These are phyloP conservation scores for Spinellus fusiger DNA, from an alignment of 192 early-diverging fungal species.

Conservation along the genomic window DNA sequence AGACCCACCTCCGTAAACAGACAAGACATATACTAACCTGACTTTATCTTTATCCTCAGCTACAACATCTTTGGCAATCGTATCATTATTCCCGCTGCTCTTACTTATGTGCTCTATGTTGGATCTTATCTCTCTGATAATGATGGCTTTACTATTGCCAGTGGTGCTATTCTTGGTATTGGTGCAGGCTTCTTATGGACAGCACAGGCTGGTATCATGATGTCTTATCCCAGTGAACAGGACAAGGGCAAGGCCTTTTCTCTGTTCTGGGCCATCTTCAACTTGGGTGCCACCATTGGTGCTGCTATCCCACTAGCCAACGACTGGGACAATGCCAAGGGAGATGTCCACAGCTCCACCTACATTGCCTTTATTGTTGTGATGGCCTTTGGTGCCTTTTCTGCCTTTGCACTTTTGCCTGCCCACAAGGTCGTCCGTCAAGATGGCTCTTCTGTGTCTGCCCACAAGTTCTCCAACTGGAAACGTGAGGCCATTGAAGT, in stretches of 20 bases:
- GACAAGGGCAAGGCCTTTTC: slow-evolving; percentile 80
- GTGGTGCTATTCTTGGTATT: slow-evolving; percentile 75
- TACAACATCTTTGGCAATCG: slow-evolving; percentile 74
- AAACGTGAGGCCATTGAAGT: slow-evolving; percentile 46
- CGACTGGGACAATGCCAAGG: slow-evolving; percentile 50
- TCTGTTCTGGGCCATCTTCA: slow-evolving; percentile 86
- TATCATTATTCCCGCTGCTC: slow-evolving; percentile 61
- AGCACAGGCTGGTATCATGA: slow-evolving; percentile 61
- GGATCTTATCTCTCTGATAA: slow-evolving; percentile 63
- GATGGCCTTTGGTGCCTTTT: slow-evolving; percentile 55
- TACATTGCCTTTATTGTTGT: slow-evolving; percentile 71
- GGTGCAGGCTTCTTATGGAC: slow-evolving; percentile 73
- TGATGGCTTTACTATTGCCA: slow-evolving; percentile 59
- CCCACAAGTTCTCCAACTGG: slow-evolving; percentile 67
- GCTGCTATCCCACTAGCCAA: slow-evolving; percentile 66
- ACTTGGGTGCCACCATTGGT: slow-evolving; percentile 74
- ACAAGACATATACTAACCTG: slow-evolving; percentile 34
- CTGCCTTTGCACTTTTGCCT: slow-evolving; percentile 52
- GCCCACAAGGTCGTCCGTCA: slow-evolving; percentile 54
- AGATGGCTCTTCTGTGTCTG: slow-evolving; percentile 62
- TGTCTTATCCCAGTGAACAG: slow-evolving; percentile 79
- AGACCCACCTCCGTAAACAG: background rate
- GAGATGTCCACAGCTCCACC: slow-evolving; percentile 57
- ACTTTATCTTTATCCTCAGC: slow-evolving; percentile 58
- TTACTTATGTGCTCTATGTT: slow-evolving; percentile 69